Evolutionary conservation across 305 asterid species (phyloP).

Genomic region (Ilex paraguariensis): DNA sequence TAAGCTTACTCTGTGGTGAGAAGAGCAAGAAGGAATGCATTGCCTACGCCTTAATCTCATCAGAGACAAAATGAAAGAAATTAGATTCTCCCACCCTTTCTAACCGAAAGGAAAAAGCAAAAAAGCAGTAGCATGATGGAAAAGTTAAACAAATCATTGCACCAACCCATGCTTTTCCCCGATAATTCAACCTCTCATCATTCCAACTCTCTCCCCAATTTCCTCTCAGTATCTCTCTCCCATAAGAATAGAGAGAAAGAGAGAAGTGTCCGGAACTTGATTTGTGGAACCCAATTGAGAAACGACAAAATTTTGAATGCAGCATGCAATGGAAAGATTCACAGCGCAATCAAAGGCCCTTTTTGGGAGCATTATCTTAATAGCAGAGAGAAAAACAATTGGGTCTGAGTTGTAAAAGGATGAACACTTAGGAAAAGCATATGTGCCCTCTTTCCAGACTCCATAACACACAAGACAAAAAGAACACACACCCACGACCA

Average conservation of each 20-base stretch:
- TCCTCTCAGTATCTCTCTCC: not conserved
- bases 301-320: conserved; percentile 15
- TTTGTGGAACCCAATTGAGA: not conserved
- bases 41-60: conserved; percentile 75
- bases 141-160: conserved; percentile 47
- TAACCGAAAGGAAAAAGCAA: conserved; percentile 18
- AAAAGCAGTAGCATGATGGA: conserved; percentile 19
- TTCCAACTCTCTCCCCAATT: conserved; percentile 19
- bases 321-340: conserved; percentile 35
- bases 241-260: not conserved
- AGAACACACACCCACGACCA: conserved; percentile 13
- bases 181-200: conserved; percentile 64
- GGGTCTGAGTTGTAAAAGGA: not conserved
- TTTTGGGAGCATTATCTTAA: conserved; percentile 34
- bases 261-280: not conserved
- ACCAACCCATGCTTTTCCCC: conserved; percentile 55
- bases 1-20: conserved; percentile 58
- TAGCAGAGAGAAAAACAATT: conserved; percentile 21
- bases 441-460: conserved; percentile 25
- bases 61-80: conserved; percentile 32
- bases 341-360: conserved; percentile 77
- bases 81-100: conserved; percentile 27
- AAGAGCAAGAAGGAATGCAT: conserved; percentile 77
- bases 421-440: conserved; percentile 5
- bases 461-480: conserved; percentile 33